Percentiles rank a stretch among this genome's conserved stretches.
Evolutionary conservation across 23 red algal genomes (phyloP).

Genomic region (Gracilariopsis chorda): DNA sequence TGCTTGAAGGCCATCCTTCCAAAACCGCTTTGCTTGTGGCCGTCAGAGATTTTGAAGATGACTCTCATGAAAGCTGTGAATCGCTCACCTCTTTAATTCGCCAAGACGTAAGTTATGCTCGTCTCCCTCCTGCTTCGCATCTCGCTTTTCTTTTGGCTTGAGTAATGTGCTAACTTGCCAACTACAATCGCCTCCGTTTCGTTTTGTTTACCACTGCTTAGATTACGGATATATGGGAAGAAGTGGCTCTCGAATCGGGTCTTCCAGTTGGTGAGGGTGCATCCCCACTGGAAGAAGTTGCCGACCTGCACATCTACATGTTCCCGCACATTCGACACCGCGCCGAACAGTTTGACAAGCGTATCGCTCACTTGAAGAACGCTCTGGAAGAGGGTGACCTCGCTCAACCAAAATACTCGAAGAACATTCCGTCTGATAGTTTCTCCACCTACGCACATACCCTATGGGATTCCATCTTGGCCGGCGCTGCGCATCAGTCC

Average conservation of each 20-base stretch:
- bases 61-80: conserved; percentile 10
- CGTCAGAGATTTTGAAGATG: conserved; percentile 76
- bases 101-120: conserved; percentile 21
- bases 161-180: background rate
- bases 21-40: conserved; percentile 61
- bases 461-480: conserved; percentile 73
- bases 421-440: conserved; percentile 83
- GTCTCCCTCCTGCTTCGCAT: background rate
- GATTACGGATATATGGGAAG: conserved; percentile 54
- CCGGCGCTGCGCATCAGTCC: background rate
- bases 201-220: background rate
- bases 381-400: conserved; percentile 27
- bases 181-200: background rate
- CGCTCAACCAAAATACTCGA: conserved; percentile 47
- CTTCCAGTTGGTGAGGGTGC: conserved; percentile 39
- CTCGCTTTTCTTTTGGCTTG: background rate
- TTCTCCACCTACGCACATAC: conserved; percentile 75
- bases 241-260: conserved; percentile 23
- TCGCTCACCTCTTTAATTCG: background rate
- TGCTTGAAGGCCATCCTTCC: conserved; percentile 15
- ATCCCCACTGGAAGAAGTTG: conserved; percentile 49
- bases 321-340: conserved; percentile 83
- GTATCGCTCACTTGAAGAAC: background rate
- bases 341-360: conserved; percentile 50
- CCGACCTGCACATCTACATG: conserved; percentile 66